phyloP scores from a whole-genome alignment of 2,329 filamentous ascomycete species.

The Clarireedia paspali region DNA sequence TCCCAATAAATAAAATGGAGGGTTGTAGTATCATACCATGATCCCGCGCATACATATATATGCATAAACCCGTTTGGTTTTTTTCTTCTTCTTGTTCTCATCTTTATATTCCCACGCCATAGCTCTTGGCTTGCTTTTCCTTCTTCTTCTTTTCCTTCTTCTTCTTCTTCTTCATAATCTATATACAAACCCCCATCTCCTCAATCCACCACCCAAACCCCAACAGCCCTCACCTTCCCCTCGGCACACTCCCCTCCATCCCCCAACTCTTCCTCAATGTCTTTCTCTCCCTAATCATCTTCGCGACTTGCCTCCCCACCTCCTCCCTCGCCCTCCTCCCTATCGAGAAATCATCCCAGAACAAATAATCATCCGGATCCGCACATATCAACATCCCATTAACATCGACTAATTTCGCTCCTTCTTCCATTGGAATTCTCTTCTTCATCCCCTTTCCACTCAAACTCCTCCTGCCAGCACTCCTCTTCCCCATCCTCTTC shows the following conservation, averaged over 20 bases:
- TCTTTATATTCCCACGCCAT: no score
- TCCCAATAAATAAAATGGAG: no score
- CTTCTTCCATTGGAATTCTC: background rate
- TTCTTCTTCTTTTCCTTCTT: no score
- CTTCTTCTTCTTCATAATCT: no score
- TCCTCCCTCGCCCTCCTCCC: slow-evolving; percentile 30
- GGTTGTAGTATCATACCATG: no score
- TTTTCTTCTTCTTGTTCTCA: no score
- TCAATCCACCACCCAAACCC: no score
- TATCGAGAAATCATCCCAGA: slow-evolving; percentile 44
- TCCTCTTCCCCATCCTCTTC: background rate
- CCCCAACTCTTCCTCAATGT: background rate
- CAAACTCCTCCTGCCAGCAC: slow-evolving; percentile 13
- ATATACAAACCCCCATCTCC: no score
- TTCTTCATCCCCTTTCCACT: background rate
- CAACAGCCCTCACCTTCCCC: background rate
- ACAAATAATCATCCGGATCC: slow-evolving; percentile 38
- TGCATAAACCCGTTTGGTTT: no score
- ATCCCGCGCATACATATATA: no score
- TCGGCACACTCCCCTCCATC: background rate
- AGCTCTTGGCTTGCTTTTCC: no score
- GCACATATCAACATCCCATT: slow-evolving; percentile 31
- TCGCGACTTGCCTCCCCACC: slow-evolving; percentile 28
- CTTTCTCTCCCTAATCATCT: slow-evolving; percentile 12
- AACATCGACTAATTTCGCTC: slow-evolving; percentile 4